These are phyloP conservation scores for Diaporthe capsici DNA, from an alignment of 2,329 filamentous ascomycete genomes.

Conservation along the genomic window DNA sequence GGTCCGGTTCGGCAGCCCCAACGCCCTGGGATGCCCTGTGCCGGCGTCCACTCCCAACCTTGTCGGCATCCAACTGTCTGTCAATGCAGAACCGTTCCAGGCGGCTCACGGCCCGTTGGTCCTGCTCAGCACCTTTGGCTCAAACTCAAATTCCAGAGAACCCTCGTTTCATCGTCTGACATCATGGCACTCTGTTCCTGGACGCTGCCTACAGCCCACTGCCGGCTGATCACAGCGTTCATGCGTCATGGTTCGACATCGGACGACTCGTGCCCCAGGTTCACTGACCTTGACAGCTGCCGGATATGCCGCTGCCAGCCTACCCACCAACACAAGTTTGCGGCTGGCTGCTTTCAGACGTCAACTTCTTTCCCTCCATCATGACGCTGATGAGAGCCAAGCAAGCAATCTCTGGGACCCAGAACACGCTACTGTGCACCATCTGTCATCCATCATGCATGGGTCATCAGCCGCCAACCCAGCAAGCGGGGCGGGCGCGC, in stretches of 20 bases:
- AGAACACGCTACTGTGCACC: background rate
- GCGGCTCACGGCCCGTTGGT: conserved; percentile 22
- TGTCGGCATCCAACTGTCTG: conserved; percentile 5
- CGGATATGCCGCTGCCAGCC: conserved; percentile 12
- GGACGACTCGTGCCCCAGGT: conserved; percentile 26
- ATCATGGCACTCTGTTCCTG: conserved; percentile 4
- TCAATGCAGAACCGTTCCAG: conserved; percentile 21
- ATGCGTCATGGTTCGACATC: conserved; percentile 15
- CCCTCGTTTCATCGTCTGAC: conserved; percentile 10
- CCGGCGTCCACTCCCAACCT: background rate
- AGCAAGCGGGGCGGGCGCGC: background rate
- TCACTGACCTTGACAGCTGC: conserved; percentile 16
- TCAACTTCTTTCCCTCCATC: background rate
- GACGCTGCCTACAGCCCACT: background rate
- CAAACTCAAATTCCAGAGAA: conserved; percentile 18
- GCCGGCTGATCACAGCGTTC: conserved; percentile 27
- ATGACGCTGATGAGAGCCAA: conserved; percentile 5
- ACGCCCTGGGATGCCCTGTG: conserved; percentile 20
- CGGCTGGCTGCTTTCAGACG: background rate
- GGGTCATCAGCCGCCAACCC: background rate
- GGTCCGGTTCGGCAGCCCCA: conserved; percentile 6
- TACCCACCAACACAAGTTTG: too few relatives aligned
- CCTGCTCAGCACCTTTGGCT: conserved; percentile 8
- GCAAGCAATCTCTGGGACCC: background rate
- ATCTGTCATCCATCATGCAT: conserved; percentile 16